Base-by-base conservation (phyloP, 108 stramenopile genomes). In the Nitzschia sp. region DNA sequence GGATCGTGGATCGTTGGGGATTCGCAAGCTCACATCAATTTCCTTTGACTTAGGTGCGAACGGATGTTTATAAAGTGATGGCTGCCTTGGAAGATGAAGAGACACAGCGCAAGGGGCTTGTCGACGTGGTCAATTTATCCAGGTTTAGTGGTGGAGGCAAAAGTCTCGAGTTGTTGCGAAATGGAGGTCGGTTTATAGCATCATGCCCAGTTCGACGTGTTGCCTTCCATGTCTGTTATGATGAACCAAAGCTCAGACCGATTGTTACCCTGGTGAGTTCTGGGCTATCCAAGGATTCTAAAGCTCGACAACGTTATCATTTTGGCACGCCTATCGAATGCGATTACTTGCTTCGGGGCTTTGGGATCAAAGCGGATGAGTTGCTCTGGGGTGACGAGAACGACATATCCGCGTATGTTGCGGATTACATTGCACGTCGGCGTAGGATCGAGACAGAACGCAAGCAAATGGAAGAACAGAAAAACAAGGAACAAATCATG, bases 41-140 rank as follows among this genome's bases (percentile, higher is more conserved):
- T 34, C n/a, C 29, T 34, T 34, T 34, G 29, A 34, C 29, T n/a
- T 5, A 34, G 29, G 29, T 34, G 29, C 29, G 29, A 34, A 34
- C 29, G 29, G 29, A 34, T 34, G 29, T 29, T 3, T 65, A 65
- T 38, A 14, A 21, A 29, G 12, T 65, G 26, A 65, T 65, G 64
- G 64, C 43, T 11, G 21, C 22, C n/a, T 8, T 48, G 52, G 40
- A 67, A 17, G 54, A 67, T 56, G 66, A 67, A 52, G 53, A 67
- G 39, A 38, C 43, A 7, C 66, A 67, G 26, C 41, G 43, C 20
- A 40, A 43, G 39, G 66, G 66, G 8, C 14, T 67, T 41, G 54
- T 67, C 21, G 26, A 25, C 8, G 54, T 67, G 51, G 63, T 58
- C 3, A 24, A 14, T 6, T 39, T 24, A 0, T 6, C 5, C 21